Evolutionary conservation across 495 filamentous ascomycete genomes (phyloP).

Genomic region (Xylaria castorea): DNA sequence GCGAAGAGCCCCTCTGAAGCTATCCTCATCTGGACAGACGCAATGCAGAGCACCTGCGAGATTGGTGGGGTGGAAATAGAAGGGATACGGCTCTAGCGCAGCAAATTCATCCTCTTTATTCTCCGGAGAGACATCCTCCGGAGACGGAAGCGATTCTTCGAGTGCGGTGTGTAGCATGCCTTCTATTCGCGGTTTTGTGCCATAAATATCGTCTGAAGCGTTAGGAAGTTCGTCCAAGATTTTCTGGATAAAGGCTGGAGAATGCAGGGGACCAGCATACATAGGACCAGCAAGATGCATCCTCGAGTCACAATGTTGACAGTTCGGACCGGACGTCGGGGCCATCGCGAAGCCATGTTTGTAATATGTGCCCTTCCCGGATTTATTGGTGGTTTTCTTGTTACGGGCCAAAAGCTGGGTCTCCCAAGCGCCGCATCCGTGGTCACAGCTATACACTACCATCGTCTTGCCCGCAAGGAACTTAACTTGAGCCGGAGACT

Average conservation of each 20-base stretch:
- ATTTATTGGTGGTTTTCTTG: conserved; percentile 68
- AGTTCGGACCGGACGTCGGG: conserved; percentile 65
- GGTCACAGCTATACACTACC: conserved; percentile 89
- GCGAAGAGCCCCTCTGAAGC: conserved; percentile 78
- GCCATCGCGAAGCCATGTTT: conserved; percentile 76
- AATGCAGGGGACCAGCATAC: conserved; percentile 92
- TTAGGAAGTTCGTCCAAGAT: conserved; percentile 72
- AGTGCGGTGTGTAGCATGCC: conserved; percentile 91
- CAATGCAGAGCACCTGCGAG: conserved; percentile 79
- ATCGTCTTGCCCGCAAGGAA: conserved; percentile 88
- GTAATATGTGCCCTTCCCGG: conserved; percentile 68
- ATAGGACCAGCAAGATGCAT: conserved; percentile 91
- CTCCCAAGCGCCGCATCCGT: conserved; percentile 86
- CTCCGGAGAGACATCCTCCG: conserved; percentile 39
- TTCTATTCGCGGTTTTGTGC: conserved; percentile 78
- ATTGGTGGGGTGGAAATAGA: conserved; percentile 79
- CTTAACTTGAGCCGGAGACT: conserved; percentile 83
- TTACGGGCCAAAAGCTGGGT: conserved; percentile 76
- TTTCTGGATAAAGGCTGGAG: conserved; percentile 75
- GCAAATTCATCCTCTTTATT: conserved; percentile 59
- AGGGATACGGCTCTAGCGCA: conserved; percentile 72
- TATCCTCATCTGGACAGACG: conserved; percentile 71
- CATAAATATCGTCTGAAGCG: conserved; percentile 69
- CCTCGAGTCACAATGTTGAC: conserved; percentile 83
- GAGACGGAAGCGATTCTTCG: conserved; percentile 66